Percentiles rank a stretch among this genome's conserved stretches.
Evolutionary conservation across 179 eudicot genomes (phyloP).

Genomic region (Spergularia azorica): DNA sequence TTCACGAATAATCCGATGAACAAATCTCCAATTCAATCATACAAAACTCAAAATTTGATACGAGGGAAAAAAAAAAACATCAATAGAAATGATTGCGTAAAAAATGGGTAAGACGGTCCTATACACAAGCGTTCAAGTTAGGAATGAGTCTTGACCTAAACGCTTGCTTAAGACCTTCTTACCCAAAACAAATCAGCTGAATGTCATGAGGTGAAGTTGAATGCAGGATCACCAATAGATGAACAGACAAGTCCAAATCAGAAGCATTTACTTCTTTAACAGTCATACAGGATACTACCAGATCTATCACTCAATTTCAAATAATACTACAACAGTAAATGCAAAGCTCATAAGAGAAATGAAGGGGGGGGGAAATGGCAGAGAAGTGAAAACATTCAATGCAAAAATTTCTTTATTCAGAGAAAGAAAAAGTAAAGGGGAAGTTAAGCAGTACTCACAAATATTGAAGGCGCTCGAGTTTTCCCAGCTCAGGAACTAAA

Average conservation of each 20-base stretch:
- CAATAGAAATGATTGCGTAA: no score
- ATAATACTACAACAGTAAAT: no score
- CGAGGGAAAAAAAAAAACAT: no score
- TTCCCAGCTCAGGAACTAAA: constrained; percentile 82
- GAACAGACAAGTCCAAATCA: not conserved
- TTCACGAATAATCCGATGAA: not conserved
- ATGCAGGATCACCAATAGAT: not conserved
- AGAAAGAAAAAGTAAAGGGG: not conserved
- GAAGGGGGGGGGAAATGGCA: not conserved
- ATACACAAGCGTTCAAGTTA: not conserved
- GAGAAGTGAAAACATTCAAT: not conserved
- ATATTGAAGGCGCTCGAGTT: constrained; percentile 70
- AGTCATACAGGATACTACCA: constrained; percentile 15
- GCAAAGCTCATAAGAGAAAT: no score
- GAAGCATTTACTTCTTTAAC: constrained; percentile 11
- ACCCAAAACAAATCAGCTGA: not conserved
- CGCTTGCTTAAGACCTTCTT: not conserved
- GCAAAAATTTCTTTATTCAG: not conserved
- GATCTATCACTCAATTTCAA: constrained; percentile 6
- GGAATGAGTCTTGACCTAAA: not conserved
- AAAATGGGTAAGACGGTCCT: not conserved
- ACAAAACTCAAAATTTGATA: not conserved
- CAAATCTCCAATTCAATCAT: not conserved
- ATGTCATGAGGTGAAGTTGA: constrained; percentile 4
- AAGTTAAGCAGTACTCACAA: constrained; percentile 47